These are phyloP conservation scores for Nigrospora oryzae DNA, from an alignment of 2,329 filamentous ascomycete species.

Conservation along the genomic window DNA sequence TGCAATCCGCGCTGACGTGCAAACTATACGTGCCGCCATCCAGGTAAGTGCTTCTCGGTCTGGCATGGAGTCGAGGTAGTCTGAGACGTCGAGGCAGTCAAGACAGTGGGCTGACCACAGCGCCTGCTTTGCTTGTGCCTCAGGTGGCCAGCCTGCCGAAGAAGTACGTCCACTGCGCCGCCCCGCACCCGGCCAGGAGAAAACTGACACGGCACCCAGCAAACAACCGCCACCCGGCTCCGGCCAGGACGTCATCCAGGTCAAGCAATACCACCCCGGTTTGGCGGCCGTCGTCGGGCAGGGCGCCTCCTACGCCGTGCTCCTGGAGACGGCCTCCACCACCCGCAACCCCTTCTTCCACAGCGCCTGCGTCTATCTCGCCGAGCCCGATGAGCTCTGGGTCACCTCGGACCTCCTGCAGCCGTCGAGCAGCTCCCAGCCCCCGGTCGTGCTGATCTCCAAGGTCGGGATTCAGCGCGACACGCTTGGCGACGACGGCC, in stretches of 20 bases:
- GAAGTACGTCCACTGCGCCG: no score
- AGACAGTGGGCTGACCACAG: no score
- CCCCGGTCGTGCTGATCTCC: constrained; percentile 37
- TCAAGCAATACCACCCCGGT: background rate
- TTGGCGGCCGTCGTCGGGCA: background rate
- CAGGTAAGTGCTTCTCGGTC: no score
- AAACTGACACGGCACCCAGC: no score
- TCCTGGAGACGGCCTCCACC: constrained; percentile 29
- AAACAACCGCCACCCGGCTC: background rate
- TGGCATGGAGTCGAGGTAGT: no score
- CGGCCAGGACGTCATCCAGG: background rate
- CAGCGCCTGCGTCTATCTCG: constrained; percentile 32
- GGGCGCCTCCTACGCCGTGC: constrained; percentile 23
- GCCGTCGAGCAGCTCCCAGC: constrained; percentile 22
- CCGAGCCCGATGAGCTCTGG: constrained; percentile 32
- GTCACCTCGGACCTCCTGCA: constrained; percentile 34
- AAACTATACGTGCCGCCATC: no score
- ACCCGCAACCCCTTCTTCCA: constrained; percentile 37
- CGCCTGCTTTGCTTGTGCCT: no score
- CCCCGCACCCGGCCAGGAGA: no score
- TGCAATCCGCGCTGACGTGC: no score
- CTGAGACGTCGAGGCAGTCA: no score
- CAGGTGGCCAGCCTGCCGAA: no score
- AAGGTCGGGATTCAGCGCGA: constrained; percentile 17
- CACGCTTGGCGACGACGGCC: constrained; percentile 7